Conservation (phyloP, 2,329 filamentous ascomycete species). For the Diplocarpon mali region DNA sequence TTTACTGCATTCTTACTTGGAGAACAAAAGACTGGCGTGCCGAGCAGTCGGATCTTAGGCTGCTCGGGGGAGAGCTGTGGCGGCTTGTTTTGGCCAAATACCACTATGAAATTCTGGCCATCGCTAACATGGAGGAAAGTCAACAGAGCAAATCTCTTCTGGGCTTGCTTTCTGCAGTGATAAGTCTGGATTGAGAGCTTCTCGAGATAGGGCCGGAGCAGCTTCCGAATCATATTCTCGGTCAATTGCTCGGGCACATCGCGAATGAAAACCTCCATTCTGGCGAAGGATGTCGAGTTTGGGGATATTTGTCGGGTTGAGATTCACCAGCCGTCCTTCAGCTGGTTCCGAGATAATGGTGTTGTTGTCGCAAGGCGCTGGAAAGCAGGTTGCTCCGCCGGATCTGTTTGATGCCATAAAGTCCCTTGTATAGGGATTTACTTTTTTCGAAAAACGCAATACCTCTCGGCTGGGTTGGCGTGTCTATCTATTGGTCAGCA, state of each 20-base stretch:
- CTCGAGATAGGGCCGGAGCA: not conserved
- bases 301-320: too few relatives aligned
- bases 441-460: too few relatives aligned
- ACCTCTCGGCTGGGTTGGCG: too few relatives aligned
- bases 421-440: too few relatives aligned
- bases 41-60: not conserved
- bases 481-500: too few relatives aligned
- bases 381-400: too few relatives aligned
- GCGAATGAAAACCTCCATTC: conserved; percentile 4
- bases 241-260: conserved; percentile 5
- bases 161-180: conserved; percentile 1
- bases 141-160: conserved; percentile 1
- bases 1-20: conserved; percentile 1
- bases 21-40: not conserved
- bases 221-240: not conserved
- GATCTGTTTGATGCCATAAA: too few relatives aligned
- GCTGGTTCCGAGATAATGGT: too few relatives aligned
- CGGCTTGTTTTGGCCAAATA: conserved; percentile 1
- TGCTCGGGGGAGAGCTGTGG: not conserved
- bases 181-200: not conserved
- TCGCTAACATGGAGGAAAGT: not conserved
- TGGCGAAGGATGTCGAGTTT: not conserved
- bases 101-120: not conserved
- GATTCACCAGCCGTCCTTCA: too few relatives aligned
- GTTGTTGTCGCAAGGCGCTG: too few relatives aligned